Evolutionary conservation across 352 stramenopile genomes (phyloP).

Genomic region (Phytopythium ostracodes): DNA sequence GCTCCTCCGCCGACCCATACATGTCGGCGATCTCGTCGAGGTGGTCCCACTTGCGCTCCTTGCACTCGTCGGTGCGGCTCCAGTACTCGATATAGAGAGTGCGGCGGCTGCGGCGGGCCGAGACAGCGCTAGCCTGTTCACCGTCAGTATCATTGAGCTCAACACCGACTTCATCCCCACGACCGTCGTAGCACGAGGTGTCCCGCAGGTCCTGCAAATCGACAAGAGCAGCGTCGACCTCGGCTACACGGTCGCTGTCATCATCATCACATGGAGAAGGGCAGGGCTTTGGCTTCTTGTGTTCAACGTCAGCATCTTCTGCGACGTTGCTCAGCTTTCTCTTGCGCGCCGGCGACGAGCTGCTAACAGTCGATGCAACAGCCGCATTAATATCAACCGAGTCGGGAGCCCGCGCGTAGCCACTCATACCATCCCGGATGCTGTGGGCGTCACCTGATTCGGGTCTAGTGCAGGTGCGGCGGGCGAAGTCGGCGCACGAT

Average conservation of each 20-base stretch:
- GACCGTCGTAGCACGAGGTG: background rate
- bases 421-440: conserved; percentile 30
- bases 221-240: conserved; percentile 13
- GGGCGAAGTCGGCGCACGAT: conserved; percentile 6
- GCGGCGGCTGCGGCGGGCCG: conserved; percentile 38
- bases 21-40: conserved; percentile 78
- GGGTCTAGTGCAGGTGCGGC: conserved; percentile 2
- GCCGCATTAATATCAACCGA: conserved; percentile 73
- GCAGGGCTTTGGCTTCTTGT: conserved; percentile 31
- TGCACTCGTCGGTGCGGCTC: conserved; percentile 85
- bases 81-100: conserved; percentile 89
- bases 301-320: conserved; percentile 19
- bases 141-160: conserved; percentile 37
- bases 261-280: conserved; percentile 34
- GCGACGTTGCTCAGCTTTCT: conserved; percentile 41
- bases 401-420: conserved; percentile 20
- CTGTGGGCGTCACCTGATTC: conserved; percentile 34
- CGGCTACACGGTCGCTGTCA: conserved; percentile 29
- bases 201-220: conserved; percentile 5
- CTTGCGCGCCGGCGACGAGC: conserved; percentile 51
- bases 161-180: conserved; percentile 23
- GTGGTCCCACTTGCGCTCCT: conserved; percentile 87
- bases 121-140: conserved; percentile 41
- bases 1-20: conserved; percentile 70
- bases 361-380: conserved; percentile 63